Conservation (phyloP, 495 filamentous ascomycete genomes). For the Amorphotheca resinae region DNA sequence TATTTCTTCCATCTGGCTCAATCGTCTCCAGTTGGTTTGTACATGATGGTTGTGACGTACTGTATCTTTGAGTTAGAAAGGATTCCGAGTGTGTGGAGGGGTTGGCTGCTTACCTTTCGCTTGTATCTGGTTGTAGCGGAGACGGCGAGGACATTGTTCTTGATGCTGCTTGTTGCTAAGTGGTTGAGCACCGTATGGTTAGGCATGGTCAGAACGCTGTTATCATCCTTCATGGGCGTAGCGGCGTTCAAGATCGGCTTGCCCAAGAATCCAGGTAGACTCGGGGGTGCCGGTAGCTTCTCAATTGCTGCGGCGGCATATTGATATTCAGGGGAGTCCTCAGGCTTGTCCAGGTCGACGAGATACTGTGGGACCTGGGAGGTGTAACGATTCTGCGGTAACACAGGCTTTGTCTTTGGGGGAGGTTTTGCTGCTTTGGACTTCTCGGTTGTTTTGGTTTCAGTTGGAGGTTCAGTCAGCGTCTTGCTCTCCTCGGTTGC, state of each 20-base stretch:
- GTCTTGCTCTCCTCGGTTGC: neutral
- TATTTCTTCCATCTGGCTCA: no score
- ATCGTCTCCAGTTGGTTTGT: constrained; percentile 61
- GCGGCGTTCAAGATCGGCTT: constrained; percentile 90
- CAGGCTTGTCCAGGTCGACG: constrained; percentile 69
- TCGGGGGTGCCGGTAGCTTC: constrained; percentile 70
- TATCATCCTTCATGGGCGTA: constrained; percentile 91
- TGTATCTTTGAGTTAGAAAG: constrained; percentile 26
- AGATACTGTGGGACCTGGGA: constrained; percentile 71
- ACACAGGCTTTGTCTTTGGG: constrained; percentile 31
- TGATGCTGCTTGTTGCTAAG: constrained; percentile 96
- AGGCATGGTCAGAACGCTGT: constrained; percentile 87
- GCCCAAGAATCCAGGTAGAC: constrained; percentile 78
- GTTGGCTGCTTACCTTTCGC: constrained; percentile 57
- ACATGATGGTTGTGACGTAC: constrained; percentile 97
- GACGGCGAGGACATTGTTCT: constrained; percentile 88
- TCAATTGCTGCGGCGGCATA: constrained; percentile 56
- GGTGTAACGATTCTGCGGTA: constrained; percentile 38
- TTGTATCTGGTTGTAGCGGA: constrained; percentile 95
- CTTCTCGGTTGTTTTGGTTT: constrained; percentile 16
- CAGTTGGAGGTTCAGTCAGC: neutral
- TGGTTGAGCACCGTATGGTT: constrained; percentile 97
- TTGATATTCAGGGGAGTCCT: constrained; percentile 57
- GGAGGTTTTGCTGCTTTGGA: constrained; percentile 15
- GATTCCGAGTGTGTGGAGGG: constrained; percentile 16